Percentiles rank a stretch among this genome's conserved stretches.
These are phyloP conservation scores for Phytophthora hibernalis DNA, from an alignment of 352 stramenopile genomes.

Conservation along the genomic window DNA sequence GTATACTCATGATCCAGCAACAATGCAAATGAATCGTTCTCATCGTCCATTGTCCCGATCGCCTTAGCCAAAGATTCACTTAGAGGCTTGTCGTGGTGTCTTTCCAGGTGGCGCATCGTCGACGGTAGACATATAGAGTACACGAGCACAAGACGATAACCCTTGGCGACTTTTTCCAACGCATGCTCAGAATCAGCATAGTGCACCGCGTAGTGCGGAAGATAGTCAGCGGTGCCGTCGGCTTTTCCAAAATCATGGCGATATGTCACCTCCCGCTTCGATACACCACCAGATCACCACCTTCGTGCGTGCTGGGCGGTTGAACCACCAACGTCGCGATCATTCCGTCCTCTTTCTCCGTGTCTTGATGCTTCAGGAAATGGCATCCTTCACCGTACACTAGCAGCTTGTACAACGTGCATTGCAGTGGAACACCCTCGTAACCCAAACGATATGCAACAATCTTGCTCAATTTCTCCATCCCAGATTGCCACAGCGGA, in stretches of 20 bases:
- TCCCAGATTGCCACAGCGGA: neutral
- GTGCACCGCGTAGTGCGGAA: slow-evolving; percentile 21
- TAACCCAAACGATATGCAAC: slow-evolving; percentile 9
- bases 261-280: neutral
- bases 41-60: slow-evolving; percentile 36
- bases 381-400: slow-evolving; percentile 49
- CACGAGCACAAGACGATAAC: slow-evolving; percentile 21
- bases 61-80: slow-evolving; percentile 18
- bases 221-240: slow-evolving; percentile 5
- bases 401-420: slow-evolving; percentile 48
- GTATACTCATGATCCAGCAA: slow-evolving; percentile 21
- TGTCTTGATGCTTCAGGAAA: slow-evolving; percentile 51
- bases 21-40: slow-evolving; percentile 38
- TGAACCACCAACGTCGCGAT: slow-evolving; percentile 51
- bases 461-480: slow-evolving; percentile 9
- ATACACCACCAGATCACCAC: slow-evolving; percentile 24
- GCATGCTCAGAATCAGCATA: slow-evolving; percentile 28
- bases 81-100: neutral
- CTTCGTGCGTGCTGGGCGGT: slow-evolving; percentile 25
- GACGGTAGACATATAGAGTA: slow-evolving; percentile 22
- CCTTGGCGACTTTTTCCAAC: slow-evolving; percentile 19
- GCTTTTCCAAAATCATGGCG: slow-evolving; percentile 25
- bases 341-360: slow-evolving; percentile 58
- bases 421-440: slow-evolving; percentile 5
- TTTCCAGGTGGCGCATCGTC: slow-evolving; percentile 7